Evolutionary conservation across 2,329 filamentous ascomycete species (phyloP), one percentile per base, ranked within the genome.

Genomic region (Domatiomyces globalis): DNA sequence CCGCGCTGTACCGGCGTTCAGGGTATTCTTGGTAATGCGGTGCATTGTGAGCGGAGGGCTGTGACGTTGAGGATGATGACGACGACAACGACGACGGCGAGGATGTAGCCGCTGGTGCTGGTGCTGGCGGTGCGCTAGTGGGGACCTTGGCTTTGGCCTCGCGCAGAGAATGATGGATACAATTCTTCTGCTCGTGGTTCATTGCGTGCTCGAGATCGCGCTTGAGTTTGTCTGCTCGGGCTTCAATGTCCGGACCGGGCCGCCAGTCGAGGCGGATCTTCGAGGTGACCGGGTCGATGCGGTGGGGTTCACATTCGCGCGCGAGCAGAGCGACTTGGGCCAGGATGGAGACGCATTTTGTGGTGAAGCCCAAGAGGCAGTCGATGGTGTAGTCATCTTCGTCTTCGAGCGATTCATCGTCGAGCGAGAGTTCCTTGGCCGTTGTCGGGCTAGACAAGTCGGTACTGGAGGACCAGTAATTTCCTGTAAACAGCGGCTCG

Each of bases 281-380:
- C 15, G 69, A 68, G 46, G 70, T 69, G 18, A 76, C 67, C 0
- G 69, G 63, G 39, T 78, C 74, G 53, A 85, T 79, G 17, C 84
- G 79, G 58, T 80, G 74, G 19, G 71, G 69, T 60, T 88, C 84
- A 60, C 84, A 87, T 51, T 76, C 70, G 47, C 82, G 76, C 2
- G 84, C 81, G 44, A 92, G 71, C 52, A 84, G 78, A 17, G 84
- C 84, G 39, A 92, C 79, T 52, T 81, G 78, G 1, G 84, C 81
- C 8, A 92, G 73, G 36, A 86, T 77, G 44, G 80, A 77, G 25
- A 87, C 76, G 60, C 82, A 87, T 36, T 78, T 76, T 19, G 79
- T 82, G 0, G 84, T 87, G 67, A 87, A 89, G 7, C 85, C 85
- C 61, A 87, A 81, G 55, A 89, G 81, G 66, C 85, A 92, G 67